phyloP scores from a whole-genome alignment of 768 basidiomycete species.

The Gautieria morchelliformis region DNA sequence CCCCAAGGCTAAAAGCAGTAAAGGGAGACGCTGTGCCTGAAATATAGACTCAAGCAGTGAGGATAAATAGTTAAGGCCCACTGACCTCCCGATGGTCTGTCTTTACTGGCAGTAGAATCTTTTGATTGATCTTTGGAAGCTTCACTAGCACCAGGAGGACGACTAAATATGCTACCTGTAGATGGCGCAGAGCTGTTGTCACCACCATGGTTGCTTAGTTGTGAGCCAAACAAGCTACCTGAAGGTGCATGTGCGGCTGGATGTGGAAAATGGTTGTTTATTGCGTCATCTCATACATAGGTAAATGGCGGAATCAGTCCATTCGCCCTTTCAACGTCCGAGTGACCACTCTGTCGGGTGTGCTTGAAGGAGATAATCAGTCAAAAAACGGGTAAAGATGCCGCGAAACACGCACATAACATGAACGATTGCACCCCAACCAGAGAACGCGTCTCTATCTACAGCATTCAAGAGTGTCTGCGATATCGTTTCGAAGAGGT shows the following conservation, averaged over 20 bases:
- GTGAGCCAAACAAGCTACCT: constrained; percentile 22
- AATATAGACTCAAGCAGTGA: background rate
- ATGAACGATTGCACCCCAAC: too few relatives aligned
- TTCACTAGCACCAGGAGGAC: constrained; percentile 36
- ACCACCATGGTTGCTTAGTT: constrained; percentile 11
- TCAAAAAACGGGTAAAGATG: too few relatives aligned
- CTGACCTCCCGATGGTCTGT: constrained; percentile 8
- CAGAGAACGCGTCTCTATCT: too few relatives aligned
- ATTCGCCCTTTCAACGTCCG: too few relatives aligned
- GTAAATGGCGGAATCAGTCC: too few relatives aligned
- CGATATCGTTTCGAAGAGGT: too few relatives aligned
- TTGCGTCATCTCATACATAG: too few relatives aligned
- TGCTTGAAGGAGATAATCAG: too few relatives aligned
- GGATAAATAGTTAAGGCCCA: background rate
- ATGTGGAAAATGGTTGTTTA: too few relatives aligned
- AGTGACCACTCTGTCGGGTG: too few relatives aligned
- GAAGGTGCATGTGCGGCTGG: constrained; percentile 11
- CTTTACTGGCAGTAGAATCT: constrained; percentile 16
- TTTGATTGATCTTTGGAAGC: constrained; percentile 7
- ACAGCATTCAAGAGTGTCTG: too few relatives aligned
- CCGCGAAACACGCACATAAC: too few relatives aligned
- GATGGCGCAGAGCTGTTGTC: constrained; percentile 11
- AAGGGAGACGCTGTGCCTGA: constrained; percentile 11
- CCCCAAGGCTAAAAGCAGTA: constrained; percentile 15
- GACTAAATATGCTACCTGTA: background rate